Base-by-base conservation (phyloP, 2,329 filamentous ascomycete genomes). In the Fusarium citri region DNA sequence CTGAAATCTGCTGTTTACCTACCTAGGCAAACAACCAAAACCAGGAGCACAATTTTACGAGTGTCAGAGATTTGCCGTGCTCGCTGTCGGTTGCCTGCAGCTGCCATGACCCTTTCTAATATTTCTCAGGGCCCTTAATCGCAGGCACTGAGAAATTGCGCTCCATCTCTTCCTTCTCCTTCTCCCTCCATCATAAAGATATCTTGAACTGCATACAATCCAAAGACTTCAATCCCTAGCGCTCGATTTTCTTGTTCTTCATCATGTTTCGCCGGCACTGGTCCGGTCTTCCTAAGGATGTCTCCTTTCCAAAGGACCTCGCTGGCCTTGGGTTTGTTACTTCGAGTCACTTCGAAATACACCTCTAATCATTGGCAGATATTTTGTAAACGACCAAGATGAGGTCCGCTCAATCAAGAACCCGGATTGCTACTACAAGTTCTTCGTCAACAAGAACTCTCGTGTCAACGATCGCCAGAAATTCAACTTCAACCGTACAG, bases 401-500 rank as follows among this genome's bases (percentile, higher is more conserved):
- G 89, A 95, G 74, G 87, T 97, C 66, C 89, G 92, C 49, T 89
- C 85, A 65, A 90, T 92, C 57, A 82, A 86, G 23, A 82, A 93
- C 37, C 89, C 91, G 0, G 85, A 91, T 28, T 83, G 86, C 69
- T 91, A 90, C 76, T 97, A 93, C 83, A 87, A 92, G 72, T 97
- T 87, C 84, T 91, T 89, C 77, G 79, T 92, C 55, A 91, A 87
- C 77, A 89, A 88, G 72, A 94, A 94, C 78, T 83, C 87, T n/a
- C 89, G 94, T 40, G 86, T 91, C 80, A 97, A 97, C 78, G 86
- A 91, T 42, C 84, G 91, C 22, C 93, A 94, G 74, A 87, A 91
- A 20, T 92, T 92, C 69, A 85, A 89, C 41, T 89, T 97, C 80
- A 91, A 97, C 74, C 81, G 93, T 93, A 78, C 18, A 71, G 83